phyloP scores from a whole-genome alignment of 129 eudicot genomes.

The Calendula officinalis region DNA sequence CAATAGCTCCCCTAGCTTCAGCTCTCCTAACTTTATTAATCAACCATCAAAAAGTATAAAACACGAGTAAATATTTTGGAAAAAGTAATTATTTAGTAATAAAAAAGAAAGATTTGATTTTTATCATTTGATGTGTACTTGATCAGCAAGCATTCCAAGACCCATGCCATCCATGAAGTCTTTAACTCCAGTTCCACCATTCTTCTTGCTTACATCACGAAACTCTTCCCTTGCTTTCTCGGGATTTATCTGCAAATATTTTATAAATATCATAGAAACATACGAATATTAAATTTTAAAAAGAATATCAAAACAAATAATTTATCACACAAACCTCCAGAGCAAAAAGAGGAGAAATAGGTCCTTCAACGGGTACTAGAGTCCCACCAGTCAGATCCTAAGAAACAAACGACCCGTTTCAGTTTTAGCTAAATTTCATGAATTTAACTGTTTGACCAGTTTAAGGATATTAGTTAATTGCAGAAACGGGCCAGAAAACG shows the following conservation, averaged over 20 bases:
- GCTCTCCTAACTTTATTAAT: constrained; percentile 66
- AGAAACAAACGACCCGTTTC: neutral
- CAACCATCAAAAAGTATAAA: neutral
- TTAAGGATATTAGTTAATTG: neutral
- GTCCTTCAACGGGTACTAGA: constrained; percentile 88
- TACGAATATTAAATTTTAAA: no score
- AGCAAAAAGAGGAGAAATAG: constrained; percentile 80
- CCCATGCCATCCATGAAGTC: constrained; percentile 98
- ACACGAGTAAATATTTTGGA: neutral
- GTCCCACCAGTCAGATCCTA: constrained; percentile 96
- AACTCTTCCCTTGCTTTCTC: constrained; percentile 89
- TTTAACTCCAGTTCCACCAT: constrained; percentile 77
- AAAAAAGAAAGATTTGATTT: neutral
- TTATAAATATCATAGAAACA: constrained; percentile 6
- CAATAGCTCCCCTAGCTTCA: constrained; percentile 94
- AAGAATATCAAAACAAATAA: no score
- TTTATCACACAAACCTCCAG: constrained; percentile 60
- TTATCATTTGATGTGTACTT: constrained; percentile 47
- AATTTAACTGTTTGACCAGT: no score
- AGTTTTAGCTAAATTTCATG: no score
- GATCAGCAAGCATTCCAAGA: constrained; percentile 76
- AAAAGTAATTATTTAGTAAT: neutral
- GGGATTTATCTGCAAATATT: constrained; percentile 70
- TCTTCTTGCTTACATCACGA: constrained; percentile 65
- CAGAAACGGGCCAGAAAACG: neutral